Base-by-base conservation (phyloP, 352 stramenopile species). In the Pythium myriotylum region DNA sequence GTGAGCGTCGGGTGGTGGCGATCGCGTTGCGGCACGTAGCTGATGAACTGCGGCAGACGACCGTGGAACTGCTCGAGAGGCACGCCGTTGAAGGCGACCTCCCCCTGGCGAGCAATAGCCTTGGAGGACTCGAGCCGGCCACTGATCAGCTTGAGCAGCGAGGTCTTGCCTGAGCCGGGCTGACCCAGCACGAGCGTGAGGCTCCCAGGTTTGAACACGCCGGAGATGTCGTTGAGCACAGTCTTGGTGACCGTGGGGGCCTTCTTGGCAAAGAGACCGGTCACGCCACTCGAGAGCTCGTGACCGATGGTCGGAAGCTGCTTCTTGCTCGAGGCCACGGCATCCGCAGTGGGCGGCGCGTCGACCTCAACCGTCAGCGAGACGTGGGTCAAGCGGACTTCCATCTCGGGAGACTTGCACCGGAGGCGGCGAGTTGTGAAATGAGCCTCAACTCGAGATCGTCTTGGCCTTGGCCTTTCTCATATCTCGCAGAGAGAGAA, bases 21-120 rank as follows among this genome's bases (percentile, higher is more conserved):
- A 29, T 74, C 62, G 2, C 39, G 41, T 29, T 74, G 62, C 17
- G 16, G 47, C 20, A 67, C 48, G 56, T 73, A 73, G 14, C 46
- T 19, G 3, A 62, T 33, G 17, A 54, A 54, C 35, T 70, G 66
- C 19, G 66, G 60, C 20, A 70, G 27, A 14, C 48, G 26, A 17
- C n/a, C 9, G 4, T 37, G 33, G n/a, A 67, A 12, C 19, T 67
- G 16, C 23, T 67, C 6, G 12, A 49, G 23, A 6, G 13, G 16
- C 12, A 20, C n/a, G n/a, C n/a, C n/a, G n/a, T n/a, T n/a, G n/a
- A n/a, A n/a, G n/a, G n/a, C n/a, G n/a, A n/a, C n/a, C n/a, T n/a
- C n/a, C n/a, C n/a, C n/a, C n/a, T n/a, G n/a, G n/a, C n/a, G n/a
- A n/a, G n/a, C n/a, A n/a, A n/a, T n/a, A n/a, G n/a, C n/a, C n/a